Base-by-base conservation (phyloP, 1,284 basidiomycete genomes). In the Entoloma clypeatum region DNA sequence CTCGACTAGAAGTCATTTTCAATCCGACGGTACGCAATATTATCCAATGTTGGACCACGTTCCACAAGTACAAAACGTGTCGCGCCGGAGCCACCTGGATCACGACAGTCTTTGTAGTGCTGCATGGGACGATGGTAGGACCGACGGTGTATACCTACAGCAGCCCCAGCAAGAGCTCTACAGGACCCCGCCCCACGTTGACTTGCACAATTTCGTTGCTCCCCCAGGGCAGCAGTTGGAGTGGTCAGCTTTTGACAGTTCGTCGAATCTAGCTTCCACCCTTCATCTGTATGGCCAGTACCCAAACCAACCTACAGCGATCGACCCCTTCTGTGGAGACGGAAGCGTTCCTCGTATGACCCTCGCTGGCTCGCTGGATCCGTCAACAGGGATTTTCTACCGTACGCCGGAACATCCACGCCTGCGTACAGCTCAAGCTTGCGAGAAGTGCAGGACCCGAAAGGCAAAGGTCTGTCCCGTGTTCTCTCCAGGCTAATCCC, bases 401-500 rank as follows among this genome's bases (percentile, higher is more conserved):
- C 71, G 69, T 5, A 71, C 74, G 2, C 68, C 74, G 1, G 77
- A 81, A 50, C 77, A 79, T 39, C 74, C 75, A 1, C 71, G 79
- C 2, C 58, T 81, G 26, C 66, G 78, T 32, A 82, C 77, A 0
- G 71, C 72, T 1, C 78, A 80, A 51, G 78, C 78, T 6, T 81
- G 79, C 56, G 74, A 80, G 49, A 78, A 79, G 51, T 81, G 79
- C 54, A 65, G 79, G 7, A 69, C 69, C 4, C 62, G 79, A 34
- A 82, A 81, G 58, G 78, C 77, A 32, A 82, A 81, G 66, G 79
- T 81, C 44, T 46, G 31, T 13, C 26, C 29, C 32, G 21, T 14
- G 22, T 45, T 27, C 22, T 17, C 16, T 18, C 35, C 30, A 28
- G 19, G 25, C 36, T 17, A 10, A 41, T 41, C 16, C 30, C 13